A percentile compares a stretch with the other conserved stretches of the same genome.
phyloP scores from a whole-genome alignment of 2,329 filamentous ascomycete species.

The Trichophaea hybrida region DNA sequence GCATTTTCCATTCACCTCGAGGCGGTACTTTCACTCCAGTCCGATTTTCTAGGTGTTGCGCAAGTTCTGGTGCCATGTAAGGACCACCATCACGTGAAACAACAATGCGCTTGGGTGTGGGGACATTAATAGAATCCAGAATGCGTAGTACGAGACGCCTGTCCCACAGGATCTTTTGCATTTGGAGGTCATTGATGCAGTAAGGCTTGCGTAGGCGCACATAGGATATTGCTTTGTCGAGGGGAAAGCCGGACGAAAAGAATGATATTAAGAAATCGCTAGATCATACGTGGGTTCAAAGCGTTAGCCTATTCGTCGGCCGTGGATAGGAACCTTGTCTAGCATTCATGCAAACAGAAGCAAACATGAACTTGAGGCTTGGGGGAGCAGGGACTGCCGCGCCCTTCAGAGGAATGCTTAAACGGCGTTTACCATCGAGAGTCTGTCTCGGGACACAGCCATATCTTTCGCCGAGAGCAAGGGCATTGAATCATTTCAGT shows the following conservation, averaged over 20 bases:
- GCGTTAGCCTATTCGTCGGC: slow-evolving; percentile 2
- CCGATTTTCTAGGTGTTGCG: slow-evolving; percentile 62
- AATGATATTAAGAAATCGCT: slow-evolving; percentile 92
- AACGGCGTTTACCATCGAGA: no score
- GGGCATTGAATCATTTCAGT: not conserved
- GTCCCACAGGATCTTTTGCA: slow-evolving; percentile 97
- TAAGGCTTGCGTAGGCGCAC: slow-evolving; percentile 86
- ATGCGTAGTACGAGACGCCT: slow-evolving; percentile 76
- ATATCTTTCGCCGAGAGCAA: no score
- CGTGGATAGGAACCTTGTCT: not conserved
- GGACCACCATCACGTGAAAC: slow-evolving; percentile 90
- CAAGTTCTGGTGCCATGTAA: slow-evolving; percentile 60
- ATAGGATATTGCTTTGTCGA: slow-evolving; percentile 95
- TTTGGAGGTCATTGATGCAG: slow-evolving; percentile 91
- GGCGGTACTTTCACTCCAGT: slow-evolving; percentile 49
- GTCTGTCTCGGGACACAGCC: no score
- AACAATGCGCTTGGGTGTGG: slow-evolving; percentile 75
- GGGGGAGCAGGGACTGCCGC: not conserved
- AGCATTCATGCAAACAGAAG: not conserved
- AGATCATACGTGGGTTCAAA: not conserved
- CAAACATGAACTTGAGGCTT: not conserved
- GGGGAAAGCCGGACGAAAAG: slow-evolving; percentile 91
- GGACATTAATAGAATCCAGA: slow-evolving; percentile 76
- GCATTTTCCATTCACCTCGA: slow-evolving; percentile 35
- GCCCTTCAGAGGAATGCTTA: no score